Evolutionary conservation across 192 early-diverging fungal genomes (phyloP).

Genomic region (Entophlyctis luteolus): DNA sequence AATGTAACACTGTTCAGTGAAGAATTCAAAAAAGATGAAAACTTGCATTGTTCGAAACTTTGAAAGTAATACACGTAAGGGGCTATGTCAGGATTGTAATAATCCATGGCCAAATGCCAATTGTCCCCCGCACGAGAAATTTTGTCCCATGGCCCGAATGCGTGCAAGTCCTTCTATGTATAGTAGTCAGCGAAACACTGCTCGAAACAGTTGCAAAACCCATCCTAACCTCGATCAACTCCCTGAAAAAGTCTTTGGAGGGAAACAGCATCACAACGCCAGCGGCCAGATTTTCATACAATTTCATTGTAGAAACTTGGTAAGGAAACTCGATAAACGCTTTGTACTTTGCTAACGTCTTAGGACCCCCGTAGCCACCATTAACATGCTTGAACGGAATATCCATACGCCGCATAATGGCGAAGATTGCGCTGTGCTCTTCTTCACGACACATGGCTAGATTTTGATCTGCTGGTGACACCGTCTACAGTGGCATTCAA

Average conservation of each 20-base stretch:
- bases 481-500: not conserved
- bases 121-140: slow-evolving; percentile 10
- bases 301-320: slow-evolving; percentile 23
- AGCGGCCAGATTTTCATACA: slow-evolving; percentile 24
- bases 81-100: slow-evolving; percentile 19
- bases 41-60: not conserved
- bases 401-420: not conserved
- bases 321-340: slow-evolving; percentile 24
- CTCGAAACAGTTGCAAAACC: not conserved
- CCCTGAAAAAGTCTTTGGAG: slow-evolving; percentile 14
- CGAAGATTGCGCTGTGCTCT: not conserved
- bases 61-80: slow-evolving; percentile 24
- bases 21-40: not conserved
- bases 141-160: slow-evolving; percentile 8
- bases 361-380: slow-evolving; percentile 19
- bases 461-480: not conserved
- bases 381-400: slow-evolving; percentile 7
- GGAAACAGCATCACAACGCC: slow-evolving; percentile 25
- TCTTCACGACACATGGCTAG: slow-evolving; percentile 1
- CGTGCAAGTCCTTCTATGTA: not conserved
- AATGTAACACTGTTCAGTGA: not conserved
- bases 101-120: slow-evolving; percentile 19
- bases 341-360: slow-evolving; percentile 13
- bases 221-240: not conserved
- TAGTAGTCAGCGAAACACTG: not conserved